Evolutionary conservation across 805 yeast species (phyloP).

Genomic region (Candida mattraensis): DNA sequence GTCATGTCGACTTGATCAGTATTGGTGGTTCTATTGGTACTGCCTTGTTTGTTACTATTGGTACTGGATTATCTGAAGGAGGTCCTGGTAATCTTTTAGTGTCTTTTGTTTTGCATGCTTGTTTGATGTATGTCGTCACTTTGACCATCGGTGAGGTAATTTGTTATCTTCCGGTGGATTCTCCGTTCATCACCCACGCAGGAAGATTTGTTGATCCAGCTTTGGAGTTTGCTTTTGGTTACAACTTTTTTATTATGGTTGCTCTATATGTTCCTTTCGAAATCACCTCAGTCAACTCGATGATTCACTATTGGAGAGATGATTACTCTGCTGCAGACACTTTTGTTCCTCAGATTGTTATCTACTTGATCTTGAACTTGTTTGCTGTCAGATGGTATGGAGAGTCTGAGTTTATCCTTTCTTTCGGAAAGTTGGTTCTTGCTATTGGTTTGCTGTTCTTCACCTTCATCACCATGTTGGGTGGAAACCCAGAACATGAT

Average conservation of each 20-base stretch:
- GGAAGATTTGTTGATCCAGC: conserved; percentile 78
- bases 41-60: conserved; percentile 73
- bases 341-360: conserved; percentile 59
- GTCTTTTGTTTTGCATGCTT: conserved; percentile 65
- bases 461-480: conserved; percentile 80
- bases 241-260: conserved; percentile 77
- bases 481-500: conserved; percentile 76
- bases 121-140: conserved; percentile 64
- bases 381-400: conserved; percentile 78
- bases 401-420: conserved; percentile 78
- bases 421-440: conserved; percentile 69
- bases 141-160: conserved; percentile 78
- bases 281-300: conserved; percentile 74
- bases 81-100: conserved; percentile 72
- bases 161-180: conserved; percentile 69
- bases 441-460: conserved; percentile 75
- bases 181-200: conserved; percentile 74
- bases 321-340: conserved; percentile 74
- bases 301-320: conserved; percentile 78
- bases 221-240: conserved; percentile 71
- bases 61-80: conserved; percentile 59
- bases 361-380: conserved; percentile 64
- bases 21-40: conserved; percentile 85
- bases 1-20: conserved; percentile 78
- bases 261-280: conserved; percentile 82